Evolutionary conservation across 179 eudicot genomes (phyloP).

Genomic region (Sideroxylon spinosum): DNA sequence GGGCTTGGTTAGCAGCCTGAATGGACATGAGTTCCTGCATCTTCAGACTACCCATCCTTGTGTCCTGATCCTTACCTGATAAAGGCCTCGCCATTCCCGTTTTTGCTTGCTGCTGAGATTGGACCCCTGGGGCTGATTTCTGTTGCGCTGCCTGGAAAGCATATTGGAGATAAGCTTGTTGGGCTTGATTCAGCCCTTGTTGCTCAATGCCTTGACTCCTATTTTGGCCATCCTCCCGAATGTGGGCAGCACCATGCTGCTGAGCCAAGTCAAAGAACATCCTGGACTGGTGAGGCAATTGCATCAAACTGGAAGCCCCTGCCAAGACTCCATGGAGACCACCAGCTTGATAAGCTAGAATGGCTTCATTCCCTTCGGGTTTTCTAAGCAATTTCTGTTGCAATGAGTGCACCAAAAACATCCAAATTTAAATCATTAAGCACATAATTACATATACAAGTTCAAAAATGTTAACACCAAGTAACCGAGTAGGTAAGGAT

Average conservation of each 20-base stretch:
- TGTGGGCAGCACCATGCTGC: conserved; percentile 55
- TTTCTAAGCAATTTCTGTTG: conserved; percentile 68
- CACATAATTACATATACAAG: conserved; percentile 17
- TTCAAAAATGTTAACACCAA: background rate
- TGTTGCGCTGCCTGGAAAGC: conserved; percentile 72
- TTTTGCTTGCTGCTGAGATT: conserved; percentile 62
- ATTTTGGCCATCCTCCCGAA: conserved; percentile 61
- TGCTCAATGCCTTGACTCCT: conserved; percentile 71
- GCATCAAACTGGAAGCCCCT: conserved; percentile 56
- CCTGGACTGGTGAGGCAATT: conserved; percentile 62
- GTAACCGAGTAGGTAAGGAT: background rate
- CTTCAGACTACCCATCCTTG: conserved; percentile 41
- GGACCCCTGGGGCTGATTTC: conserved; percentile 54
- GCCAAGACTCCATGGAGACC: conserved; percentile 59
- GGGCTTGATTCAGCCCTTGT: conserved; percentile 59
- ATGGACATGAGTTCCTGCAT: conserved; percentile 50
- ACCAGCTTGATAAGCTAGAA: conserved; percentile 66
- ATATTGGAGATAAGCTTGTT: conserved; percentile 84
- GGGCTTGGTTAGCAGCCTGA: conserved; percentile 61
- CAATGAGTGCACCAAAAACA: conserved; percentile 44
- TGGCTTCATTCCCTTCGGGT: conserved; percentile 73
- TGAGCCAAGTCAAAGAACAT: conserved; percentile 51
- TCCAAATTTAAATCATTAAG: background rate
- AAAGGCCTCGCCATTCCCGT: conserved; percentile 51
- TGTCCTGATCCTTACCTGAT: conserved; percentile 56